These are phyloP conservation scores for Metrosideros polymorpha DNA, from an alignment of 441 rosid species.

Conservation along the genomic window DNA sequence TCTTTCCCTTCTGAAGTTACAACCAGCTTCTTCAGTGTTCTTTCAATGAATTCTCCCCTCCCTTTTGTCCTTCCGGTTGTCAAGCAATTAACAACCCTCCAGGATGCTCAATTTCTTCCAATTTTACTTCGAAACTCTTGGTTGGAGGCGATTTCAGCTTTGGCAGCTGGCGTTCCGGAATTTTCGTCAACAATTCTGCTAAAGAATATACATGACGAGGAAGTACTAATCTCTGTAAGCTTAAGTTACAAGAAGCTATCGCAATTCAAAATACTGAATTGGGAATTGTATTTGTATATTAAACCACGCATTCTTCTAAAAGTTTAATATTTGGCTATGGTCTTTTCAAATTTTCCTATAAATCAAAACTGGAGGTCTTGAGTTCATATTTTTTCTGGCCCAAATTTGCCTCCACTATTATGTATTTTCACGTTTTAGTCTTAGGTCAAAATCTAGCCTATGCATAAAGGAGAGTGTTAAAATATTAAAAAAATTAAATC, in stretches of 20 bases:
- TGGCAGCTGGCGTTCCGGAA: not conserved
- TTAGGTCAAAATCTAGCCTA: not conserved
- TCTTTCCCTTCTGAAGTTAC: conserved; percentile 8
- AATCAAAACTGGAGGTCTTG: not conserved
- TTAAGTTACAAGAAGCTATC: not conserved
- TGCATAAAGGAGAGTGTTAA: not conserved
- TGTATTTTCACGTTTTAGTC: not conserved
- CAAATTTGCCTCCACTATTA: not conserved
- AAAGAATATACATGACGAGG: not conserved
- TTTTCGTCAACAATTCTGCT: conserved; percentile 9
- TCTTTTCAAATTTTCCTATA: not conserved
- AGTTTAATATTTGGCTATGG: not conserved
- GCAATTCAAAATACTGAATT: not conserved
- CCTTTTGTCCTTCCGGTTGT: not conserved
- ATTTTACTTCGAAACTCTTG: not conserved
- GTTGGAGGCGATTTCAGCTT: not conserved
- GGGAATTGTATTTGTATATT: no score
- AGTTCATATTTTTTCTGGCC: not conserved
- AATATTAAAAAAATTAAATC: not conserved
- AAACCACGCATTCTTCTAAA: no score
- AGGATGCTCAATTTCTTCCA: not conserved
- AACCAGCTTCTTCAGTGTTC: conserved; percentile 8
- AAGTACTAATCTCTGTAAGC: not conserved
- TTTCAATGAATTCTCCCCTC: not conserved
- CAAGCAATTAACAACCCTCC: not conserved